Evolutionary conservation across 2,329 filamentous ascomycete genomes (phyloP).

Genomic region (Fusarium sp.): DNA sequence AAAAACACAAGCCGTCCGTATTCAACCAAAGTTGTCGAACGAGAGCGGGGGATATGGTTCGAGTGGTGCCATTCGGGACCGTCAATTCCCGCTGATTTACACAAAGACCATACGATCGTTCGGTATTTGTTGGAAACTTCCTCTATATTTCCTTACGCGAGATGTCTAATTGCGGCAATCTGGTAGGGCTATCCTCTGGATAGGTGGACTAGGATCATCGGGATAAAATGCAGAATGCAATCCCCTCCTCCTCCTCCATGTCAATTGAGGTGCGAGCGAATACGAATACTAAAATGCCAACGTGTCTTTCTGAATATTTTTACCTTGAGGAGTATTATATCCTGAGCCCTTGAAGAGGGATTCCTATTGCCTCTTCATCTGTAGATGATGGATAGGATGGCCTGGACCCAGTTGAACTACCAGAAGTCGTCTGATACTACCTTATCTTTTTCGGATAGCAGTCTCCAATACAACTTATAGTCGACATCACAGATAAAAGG

Average conservation of each 20-base stretch:
- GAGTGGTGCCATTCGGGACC: constrained; percentile 47
- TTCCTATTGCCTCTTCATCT: background rate
- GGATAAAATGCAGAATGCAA: background rate
- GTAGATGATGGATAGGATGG: background rate
- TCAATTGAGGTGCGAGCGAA: constrained; percentile 28
- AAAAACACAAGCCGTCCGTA: background rate
- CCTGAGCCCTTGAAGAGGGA: background rate
- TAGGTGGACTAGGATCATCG: background rate
- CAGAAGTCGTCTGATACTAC: too few relatives aligned
- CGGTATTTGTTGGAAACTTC: constrained; percentile 43
- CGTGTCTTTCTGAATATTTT: background rate
- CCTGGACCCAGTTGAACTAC: background rate
- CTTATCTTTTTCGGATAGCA: too few relatives aligned
- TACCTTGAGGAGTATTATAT: background rate
- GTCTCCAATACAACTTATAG: background rate
- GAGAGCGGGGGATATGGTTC: constrained; percentile 38
- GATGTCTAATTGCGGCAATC: constrained; percentile 14
- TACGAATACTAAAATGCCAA: constrained; percentile 32
- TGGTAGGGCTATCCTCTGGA: constrained; percentile 9
- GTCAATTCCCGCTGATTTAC: constrained; percentile 41
- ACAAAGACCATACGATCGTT: constrained; percentile 48
- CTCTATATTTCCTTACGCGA: background rate
- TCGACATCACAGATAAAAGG: too few relatives aligned
- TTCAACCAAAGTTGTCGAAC: constrained; percentile 25
- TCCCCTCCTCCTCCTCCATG: background rate